phyloP scores from a whole-genome alignment of 257 asterid species.

The Nicotiana sylvestris region DNA sequence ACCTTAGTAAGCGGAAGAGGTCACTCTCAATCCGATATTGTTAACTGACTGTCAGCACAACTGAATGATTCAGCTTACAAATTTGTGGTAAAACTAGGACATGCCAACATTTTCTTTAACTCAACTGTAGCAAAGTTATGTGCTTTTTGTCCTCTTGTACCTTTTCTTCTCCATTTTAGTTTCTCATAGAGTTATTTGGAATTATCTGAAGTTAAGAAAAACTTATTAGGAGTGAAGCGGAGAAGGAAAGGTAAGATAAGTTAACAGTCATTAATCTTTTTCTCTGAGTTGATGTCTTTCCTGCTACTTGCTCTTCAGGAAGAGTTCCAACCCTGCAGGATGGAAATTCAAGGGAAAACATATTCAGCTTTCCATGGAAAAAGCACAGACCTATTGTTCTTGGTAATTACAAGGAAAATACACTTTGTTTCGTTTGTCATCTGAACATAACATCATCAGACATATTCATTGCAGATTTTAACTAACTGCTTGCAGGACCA shows the following conservation, averaged over 20 bases:
- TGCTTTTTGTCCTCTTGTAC: neutral
- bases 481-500: constrained; percentile 54
- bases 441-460: constrained; percentile 7
- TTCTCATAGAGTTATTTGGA: neutral
- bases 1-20: too few species aligned
- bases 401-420: constrained; percentile 40
- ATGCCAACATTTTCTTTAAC: neutral
- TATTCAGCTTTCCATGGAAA: constrained; percentile 78
- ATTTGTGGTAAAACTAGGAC: neutral
- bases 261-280: neutral
- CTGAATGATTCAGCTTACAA: neutral
- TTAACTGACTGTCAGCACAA: neutral
- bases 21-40: neutral
- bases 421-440: constrained; percentile 11
- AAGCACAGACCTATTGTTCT: constrained; percentile 81
- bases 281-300: constrained; percentile 14
- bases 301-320: constrained; percentile 48
- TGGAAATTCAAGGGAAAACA: constrained; percentile 79
- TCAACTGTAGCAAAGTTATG: neutral
- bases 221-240: neutral
- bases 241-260: neutral
- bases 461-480: constrained; percentile 6
- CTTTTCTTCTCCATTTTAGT: neutral
- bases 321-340: constrained; percentile 89
- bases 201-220: neutral